phyloP scores from a whole-genome alignment of 192 early-diverging fungal genomes.

The Gonapodya prolifera region DNA sequence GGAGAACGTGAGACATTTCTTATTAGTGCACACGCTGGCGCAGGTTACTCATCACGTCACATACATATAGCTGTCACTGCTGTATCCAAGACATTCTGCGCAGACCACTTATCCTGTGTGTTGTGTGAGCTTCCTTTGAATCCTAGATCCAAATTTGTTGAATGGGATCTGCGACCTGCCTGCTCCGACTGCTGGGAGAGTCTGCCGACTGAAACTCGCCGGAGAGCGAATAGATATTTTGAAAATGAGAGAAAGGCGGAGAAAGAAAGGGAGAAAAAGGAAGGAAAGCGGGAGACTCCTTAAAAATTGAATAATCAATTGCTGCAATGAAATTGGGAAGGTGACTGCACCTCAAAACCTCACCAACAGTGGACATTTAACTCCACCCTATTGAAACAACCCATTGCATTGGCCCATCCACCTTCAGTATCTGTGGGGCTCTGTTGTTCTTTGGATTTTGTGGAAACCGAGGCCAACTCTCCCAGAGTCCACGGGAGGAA shows the following conservation, averaged over 20 bases:
- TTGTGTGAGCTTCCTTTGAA: conserved; percentile 18
- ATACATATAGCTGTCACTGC: conserved; percentile 24
- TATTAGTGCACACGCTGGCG: background rate
- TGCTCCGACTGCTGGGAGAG: conserved; percentile 33
- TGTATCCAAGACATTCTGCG: conserved; percentile 26
- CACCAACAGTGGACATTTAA: background rate
- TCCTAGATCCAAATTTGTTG: conserved; percentile 16
- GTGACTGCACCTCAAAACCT: background rate
- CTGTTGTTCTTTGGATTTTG: too few relatives aligned
- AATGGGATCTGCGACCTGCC: conserved; percentile 28
- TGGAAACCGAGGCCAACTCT: too few relatives aligned
- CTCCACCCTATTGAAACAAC: background rate
- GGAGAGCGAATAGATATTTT: conserved; percentile 12
- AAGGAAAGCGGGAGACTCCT: background rate
- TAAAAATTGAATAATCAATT: background rate
- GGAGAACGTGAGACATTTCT: conserved; percentile 19
- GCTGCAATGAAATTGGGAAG: background rate
- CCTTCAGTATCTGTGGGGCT: too few relatives aligned
- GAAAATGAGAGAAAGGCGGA: conserved; percentile 5
- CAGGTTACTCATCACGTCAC: background rate
- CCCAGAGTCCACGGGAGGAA: too few relatives aligned
- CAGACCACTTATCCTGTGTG: conserved; percentile 32
- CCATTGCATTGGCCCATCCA: background rate
- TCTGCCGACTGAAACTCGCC: conserved; percentile 23
- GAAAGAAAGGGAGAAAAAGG: background rate